Base-by-base conservation (phyloP, 73 alveolate genomes). In the Tetrahymena thermophila region DNA sequence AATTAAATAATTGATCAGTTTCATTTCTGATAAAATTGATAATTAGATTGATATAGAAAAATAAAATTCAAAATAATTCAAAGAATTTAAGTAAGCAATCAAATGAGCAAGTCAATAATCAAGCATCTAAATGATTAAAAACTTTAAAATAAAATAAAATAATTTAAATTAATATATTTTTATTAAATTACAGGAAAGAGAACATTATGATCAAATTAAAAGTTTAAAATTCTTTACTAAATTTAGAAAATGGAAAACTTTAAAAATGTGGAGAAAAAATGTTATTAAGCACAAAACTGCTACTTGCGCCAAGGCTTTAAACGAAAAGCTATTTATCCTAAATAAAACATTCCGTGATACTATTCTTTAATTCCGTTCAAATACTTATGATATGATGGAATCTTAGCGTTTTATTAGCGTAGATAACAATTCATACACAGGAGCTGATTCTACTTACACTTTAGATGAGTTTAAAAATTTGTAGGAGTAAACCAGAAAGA, bases 231-330 rank as follows among this genome's bases (percentile, higher is more conserved):
- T 98, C 97, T 98, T 98, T 93, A 95, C 98, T 93, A 93, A 97
- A 93, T 98, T 98, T 93, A 96, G 98, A 95, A 95, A 98, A 84
- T 98, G 99, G 99, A 98, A 98, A 96, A 96, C 98, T 31, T 50
- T 98, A 37, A 96, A 98, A 93, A 97, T 98, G 98, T 98, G 99
- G 99, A 95, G 98, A 83, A 97, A 97, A 34, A 98, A 97, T 93
- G 97, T 98, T 37, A 95, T 96, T 40, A 84, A 97, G 43, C 97
- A 97, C 85, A 98, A 98, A 96, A 95, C 98, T 35, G 98, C 97
- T 56, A 96, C 95, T 11, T 96, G 94, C 84, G 93, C 97, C 58
- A 94, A 95, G 55, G 97, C 96, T 94, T 96, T 98, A 16, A 85
- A 94, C 35, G 99, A 98, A 94, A 97, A 98, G 93, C 96, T 97